Percentiles rank a stretch among this genome's conserved stretches.
phyloP scores from a whole-genome alignment of 345 rosid species.

The Bruguiera gymnorhiza region DNA sequence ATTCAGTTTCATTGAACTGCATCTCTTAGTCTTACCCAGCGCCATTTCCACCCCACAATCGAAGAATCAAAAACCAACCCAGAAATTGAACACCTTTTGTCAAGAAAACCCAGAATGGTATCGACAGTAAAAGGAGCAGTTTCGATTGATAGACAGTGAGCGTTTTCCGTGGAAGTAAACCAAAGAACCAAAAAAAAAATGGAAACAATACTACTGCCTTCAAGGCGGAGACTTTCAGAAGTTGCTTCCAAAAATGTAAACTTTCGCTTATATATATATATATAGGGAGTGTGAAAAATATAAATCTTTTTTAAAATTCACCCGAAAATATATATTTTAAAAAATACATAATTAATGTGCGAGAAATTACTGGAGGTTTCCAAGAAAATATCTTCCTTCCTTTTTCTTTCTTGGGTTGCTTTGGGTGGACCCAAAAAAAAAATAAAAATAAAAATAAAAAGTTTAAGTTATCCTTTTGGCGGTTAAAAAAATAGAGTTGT shows the following conservation, averaged over 20 bases:
- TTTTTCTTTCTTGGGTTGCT: background rate
- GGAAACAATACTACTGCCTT: background rate
- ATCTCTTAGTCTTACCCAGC: slow-evolving; percentile 37
- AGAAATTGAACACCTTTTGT: background rate
- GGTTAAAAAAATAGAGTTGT: slow-evolving; percentile 15
- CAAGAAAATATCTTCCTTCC: background rate
- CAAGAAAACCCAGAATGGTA: background rate
- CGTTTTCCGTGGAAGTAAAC: background rate
- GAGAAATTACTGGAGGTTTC: slow-evolving; percentile 24
- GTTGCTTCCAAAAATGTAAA: background rate
- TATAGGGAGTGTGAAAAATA: background rate
- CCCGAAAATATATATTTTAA: background rate
- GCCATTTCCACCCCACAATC: slow-evolving; percentile 31
- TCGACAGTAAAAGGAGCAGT: background rate
- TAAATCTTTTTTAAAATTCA: background rate
- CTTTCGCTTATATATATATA: background rate
- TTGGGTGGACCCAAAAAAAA: background rate
- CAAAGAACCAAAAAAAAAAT: background rate
- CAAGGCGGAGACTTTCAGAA: background rate
- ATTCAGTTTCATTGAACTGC: slow-evolving; percentile 34
- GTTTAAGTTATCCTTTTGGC: slow-evolving; percentile 17
- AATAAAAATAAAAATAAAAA: background rate
- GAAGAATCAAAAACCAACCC: background rate
- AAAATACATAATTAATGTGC: background rate
- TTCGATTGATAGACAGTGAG: background rate